Percentiles rank a stretch among this genome's conserved stretches.
phyloP scores from a whole-genome alignment of 345 rosid genomes.

The Citropsis articulata region DNA sequence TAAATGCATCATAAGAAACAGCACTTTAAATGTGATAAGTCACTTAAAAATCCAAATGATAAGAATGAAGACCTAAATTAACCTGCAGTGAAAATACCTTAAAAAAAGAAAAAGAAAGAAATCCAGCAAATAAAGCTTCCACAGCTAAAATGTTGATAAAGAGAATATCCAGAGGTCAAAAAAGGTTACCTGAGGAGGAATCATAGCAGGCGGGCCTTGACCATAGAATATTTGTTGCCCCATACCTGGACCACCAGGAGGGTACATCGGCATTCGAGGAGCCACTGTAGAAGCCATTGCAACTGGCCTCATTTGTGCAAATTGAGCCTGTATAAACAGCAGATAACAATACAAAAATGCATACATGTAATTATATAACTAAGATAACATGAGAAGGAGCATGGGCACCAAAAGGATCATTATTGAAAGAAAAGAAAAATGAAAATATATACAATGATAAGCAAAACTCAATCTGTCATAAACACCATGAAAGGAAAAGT shows the following conservation, averaged over 20 bases:
- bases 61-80: neutral
- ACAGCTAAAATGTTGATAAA: neutral
- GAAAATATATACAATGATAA: neutral
- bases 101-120: neutral
- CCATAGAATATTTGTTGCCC: conserved; percentile 89
- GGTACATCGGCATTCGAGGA: conserved; percentile 83
- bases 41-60: neutral
- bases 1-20: neutral
- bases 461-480: neutral
- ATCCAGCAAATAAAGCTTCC: neutral
- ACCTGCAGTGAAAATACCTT: neutral
- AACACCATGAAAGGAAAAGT: neutral
- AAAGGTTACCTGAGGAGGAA: conserved; percentile 68
- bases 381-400: neutral
- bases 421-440: neutral
- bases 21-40: neutral
- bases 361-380: neutral
- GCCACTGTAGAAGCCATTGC: conserved; percentile 72
- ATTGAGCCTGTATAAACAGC: conserved; percentile 61
- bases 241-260: conserved; percentile 72
- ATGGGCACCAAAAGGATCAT: neutral
- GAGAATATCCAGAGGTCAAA: neutral
- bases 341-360: neutral
- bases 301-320: conserved; percentile 81
- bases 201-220: conserved; percentile 78